Percentiles rank a stretch among this genome's conserved stretches.
phyloP scores from a whole-genome alignment of 2,329 filamentous ascomycete genomes.

The Apiospora kogelbergensis region DNA sequence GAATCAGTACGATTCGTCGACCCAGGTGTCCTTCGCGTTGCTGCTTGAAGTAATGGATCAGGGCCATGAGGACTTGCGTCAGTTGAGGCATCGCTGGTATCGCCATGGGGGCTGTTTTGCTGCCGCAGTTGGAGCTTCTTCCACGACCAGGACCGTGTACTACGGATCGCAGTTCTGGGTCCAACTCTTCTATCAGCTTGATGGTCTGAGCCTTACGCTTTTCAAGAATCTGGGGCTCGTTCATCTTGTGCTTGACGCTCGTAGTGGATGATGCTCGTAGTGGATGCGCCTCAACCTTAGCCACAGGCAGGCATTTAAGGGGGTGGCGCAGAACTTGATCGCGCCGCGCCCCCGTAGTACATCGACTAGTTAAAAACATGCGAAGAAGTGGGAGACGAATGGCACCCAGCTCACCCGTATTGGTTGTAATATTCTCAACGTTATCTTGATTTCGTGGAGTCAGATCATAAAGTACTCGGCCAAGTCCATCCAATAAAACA shows the following conservation, averaged over 20 bases:
- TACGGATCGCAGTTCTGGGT: not conserved
- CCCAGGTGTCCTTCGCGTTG: not conserved
- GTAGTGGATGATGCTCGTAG: not conserved
- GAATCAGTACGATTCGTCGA: not conserved
- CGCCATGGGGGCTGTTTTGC: not conserved
- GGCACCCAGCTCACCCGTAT: too few species aligned
- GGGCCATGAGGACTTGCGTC: not conserved
- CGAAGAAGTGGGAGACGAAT: too few species aligned
- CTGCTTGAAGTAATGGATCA: too few species aligned
- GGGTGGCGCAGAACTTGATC: not conserved
- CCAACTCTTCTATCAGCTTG: conserved; percentile 8
- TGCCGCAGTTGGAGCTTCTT: not conserved
- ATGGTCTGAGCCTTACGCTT: conserved; percentile 6
- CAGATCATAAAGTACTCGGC: too few species aligned
- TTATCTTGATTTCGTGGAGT: too few species aligned
- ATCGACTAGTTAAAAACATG: too few species aligned
- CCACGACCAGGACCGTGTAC: not conserved
- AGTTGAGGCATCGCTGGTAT: too few species aligned
- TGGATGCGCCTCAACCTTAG: not conserved
- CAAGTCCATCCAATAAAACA: too few species aligned
- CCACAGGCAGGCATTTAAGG: not conserved
- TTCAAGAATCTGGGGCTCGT: conserved; percentile 9
- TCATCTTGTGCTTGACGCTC: conserved; percentile 15
- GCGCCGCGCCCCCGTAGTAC: too few species aligned
- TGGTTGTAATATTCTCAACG: too few species aligned